Evolutionary conservation across 164 flowering plant species (phyloP).

Genomic region (Vitis cinerea): DNA sequence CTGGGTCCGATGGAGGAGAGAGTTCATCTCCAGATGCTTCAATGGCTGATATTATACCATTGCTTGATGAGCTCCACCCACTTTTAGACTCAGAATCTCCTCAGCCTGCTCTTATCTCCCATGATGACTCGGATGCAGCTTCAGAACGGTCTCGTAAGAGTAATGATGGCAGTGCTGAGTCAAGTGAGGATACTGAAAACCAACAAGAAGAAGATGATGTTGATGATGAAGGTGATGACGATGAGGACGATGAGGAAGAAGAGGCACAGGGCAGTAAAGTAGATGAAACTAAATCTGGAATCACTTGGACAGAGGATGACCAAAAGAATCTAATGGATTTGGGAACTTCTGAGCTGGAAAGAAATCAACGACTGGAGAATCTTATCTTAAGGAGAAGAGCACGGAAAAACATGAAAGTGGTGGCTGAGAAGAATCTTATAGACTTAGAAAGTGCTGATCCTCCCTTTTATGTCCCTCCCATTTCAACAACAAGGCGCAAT

Average conservation of each 20-base stretch:
- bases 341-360: constrained; percentile 62
- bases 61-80: constrained; percentile 95
- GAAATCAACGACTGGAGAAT: constrained; percentile 81
- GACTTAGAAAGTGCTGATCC: constrained; percentile 67
- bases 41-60: constrained; percentile 84
- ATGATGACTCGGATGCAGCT: constrained; percentile 40
- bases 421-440: constrained; percentile 73
- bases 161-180: constrained; percentile 34
- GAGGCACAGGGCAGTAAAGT: constrained; percentile 36
- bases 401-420: constrained; percentile 45
- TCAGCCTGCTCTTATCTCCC: constrained; percentile 34
- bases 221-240: constrained; percentile 31
- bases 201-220: constrained; percentile 33
- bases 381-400: constrained; percentile 79
- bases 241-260: constrained; percentile 44
- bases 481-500: constrained; percentile 56
- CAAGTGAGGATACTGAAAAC: constrained; percentile 43
- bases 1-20: constrained; percentile 69
- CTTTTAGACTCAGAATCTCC: constrained; percentile 60
- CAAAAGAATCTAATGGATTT: constrained; percentile 87
- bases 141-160: constrained; percentile 37
- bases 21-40: constrained; percentile 96
- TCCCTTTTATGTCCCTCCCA: constrained; percentile 53
- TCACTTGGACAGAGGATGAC: constrained; percentile 91
- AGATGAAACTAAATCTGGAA: constrained; percentile 50